Evolutionary conservation across 2,329 filamentous ascomycete species (phyloP).

Genomic region (Hymenoscyphus albidus): DNA sequence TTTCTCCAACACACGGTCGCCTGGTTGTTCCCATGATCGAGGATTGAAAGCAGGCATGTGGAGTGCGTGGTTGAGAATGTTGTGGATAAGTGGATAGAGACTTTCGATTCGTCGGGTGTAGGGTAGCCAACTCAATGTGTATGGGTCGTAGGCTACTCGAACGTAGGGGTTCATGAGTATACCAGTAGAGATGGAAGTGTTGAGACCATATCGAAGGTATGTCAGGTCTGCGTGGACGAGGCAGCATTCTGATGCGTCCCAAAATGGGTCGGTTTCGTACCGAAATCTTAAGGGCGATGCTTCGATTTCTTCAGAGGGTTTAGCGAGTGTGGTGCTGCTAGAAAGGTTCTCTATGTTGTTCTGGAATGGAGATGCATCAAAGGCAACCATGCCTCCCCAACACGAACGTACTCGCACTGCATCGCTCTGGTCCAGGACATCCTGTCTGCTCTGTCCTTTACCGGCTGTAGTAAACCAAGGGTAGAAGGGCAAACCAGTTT

Average conservation of each 20-base stretch:
- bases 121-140: neutral
- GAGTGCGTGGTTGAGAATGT: neutral
- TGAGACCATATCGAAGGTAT: conserved; percentile 15
- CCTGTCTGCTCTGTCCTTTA: conserved; percentile 50
- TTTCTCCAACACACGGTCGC: neutral
- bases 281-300: conserved; percentile 50
- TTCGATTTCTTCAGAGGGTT: neutral
- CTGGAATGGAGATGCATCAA: conserved; percentile 56
- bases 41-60: neutral
- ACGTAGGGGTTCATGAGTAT: conserved; percentile 72
- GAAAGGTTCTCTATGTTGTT: conserved; percentile 11
- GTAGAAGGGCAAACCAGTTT: conserved; percentile 58
- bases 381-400: conserved; percentile 71
- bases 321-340: neutral
- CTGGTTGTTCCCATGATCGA: neutral
- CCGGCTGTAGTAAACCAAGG: conserved; percentile 58
- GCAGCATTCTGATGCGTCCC: conserved; percentile 61
- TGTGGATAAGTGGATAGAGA: neutral
- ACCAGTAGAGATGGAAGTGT: conserved; percentile 40
- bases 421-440: conserved; percentile 55
- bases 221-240: conserved; percentile 45
- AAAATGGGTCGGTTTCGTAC: conserved; percentile 52
- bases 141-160: conserved; percentile 56
- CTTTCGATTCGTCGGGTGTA: neutral
- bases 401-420: conserved; percentile 66